phyloP scores from a whole-genome alignment of 2,329 filamentous ascomycete species.

The Penicillium psychrosexuale region DNA sequence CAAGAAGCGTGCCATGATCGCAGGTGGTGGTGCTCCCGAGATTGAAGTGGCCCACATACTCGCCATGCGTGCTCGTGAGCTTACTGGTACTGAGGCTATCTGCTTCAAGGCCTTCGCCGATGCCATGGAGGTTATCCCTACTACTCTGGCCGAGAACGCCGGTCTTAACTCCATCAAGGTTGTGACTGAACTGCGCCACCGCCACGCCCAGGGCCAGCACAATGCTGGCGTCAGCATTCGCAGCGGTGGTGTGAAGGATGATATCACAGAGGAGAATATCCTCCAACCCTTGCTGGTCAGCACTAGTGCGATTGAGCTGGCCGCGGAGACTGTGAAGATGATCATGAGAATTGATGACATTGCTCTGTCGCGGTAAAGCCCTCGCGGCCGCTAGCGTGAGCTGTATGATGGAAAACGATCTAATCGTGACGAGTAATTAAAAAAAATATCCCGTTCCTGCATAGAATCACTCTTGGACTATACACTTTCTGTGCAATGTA shows the following conservation, averaged over 20 bases:
- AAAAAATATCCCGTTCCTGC: conserved; percentile 21
- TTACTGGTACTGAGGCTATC: conserved; percentile 90
- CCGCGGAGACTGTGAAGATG: conserved; percentile 98
- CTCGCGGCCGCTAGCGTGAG: conserved; percentile 17
- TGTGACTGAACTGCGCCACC: conserved; percentile 89
- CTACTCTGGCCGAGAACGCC: conserved; percentile 94
- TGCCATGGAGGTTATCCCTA: conserved; percentile 94
- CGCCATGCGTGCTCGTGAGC: conserved; percentile 73
- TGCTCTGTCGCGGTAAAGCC: conserved; percentile 50
- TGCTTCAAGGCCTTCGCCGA: conserved; percentile 99
- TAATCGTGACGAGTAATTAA: conserved; percentile 27
- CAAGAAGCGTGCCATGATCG: conserved; percentile 99
- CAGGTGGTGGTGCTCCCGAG: conserved; percentile 92
- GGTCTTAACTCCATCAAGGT: conserved; percentile 98
- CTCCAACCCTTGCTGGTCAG: conserved; percentile 93
- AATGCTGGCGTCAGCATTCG: conserved; percentile 98
- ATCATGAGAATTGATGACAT: conserved; percentile 68
- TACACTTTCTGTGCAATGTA: not conserved
- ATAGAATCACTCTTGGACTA: conserved; percentile 12
- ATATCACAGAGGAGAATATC: conserved; percentile 96
- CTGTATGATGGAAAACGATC: conserved; percentile 28
- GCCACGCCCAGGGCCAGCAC: conserved; percentile 91
- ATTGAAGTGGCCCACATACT: conserved; percentile 92
- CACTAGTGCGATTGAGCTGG: conserved; percentile 95
- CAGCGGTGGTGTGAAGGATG: conserved; percentile 91